Conservation (phyloP, 1,284 basidiomycete species). For the Lentinula novae-zelandiae region DNA sequence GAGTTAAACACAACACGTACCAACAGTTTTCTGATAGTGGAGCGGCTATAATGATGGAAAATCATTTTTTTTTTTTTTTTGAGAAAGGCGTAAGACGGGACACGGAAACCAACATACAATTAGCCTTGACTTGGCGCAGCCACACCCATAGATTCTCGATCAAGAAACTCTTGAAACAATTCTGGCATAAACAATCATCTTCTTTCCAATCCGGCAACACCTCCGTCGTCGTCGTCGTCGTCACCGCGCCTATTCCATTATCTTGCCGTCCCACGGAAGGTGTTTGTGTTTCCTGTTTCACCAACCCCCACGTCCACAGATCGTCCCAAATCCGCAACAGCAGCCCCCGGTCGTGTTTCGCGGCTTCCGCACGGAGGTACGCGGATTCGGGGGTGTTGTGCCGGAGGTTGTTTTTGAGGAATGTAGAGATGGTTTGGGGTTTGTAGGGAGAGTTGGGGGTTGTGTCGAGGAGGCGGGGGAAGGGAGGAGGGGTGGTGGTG, state of each 20-base stretch:
- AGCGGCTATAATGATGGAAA: neutral
- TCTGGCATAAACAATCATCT: conserved; percentile 29
- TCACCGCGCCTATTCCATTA: neutral
- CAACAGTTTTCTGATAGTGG: conserved; percentile 11
- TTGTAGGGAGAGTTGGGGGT: too few relatives aligned
- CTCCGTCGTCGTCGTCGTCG: too few relatives aligned
- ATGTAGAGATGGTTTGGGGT: neutral
- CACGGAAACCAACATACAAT: neutral
- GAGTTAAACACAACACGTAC: conserved; percentile 1
- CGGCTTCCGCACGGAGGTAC: neutral
- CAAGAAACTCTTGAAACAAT: conserved; percentile 26
- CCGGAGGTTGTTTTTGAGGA: neutral
- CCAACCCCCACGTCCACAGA: neutral
- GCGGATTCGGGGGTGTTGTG: neutral
- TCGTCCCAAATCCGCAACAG: neutral
- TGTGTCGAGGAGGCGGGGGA: neutral
- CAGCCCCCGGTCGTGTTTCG: neutral
- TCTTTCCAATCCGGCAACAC: conserved; percentile 24
- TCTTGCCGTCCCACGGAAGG: conserved; percentile 6
- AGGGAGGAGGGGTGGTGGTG: neutral
- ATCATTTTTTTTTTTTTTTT: neutral
- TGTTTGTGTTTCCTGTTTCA: conserved; percentile 27
- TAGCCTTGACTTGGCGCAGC: conserved; percentile 19
- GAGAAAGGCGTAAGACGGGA: too few relatives aligned
- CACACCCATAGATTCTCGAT: conserved; percentile 27